Conservation (phyloP, 805 yeast genomes). For the Ogataea saltuana region DNA sequence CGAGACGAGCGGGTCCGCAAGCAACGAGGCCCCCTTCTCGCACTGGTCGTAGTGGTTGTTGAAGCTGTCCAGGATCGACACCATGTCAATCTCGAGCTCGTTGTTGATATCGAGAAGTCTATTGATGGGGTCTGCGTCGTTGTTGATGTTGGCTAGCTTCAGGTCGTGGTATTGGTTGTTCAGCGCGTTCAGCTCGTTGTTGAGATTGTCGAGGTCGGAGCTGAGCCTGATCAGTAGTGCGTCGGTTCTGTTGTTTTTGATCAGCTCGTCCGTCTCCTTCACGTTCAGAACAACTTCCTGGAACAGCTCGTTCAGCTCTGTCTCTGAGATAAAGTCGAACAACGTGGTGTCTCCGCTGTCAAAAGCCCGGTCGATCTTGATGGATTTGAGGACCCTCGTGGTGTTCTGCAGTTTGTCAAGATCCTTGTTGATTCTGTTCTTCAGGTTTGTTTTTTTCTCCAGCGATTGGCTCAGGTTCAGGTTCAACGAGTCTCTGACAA, state of each 20-base stretch:
- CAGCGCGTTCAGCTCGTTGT: constrained; percentile 29
- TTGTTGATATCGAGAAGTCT: constrained; percentile 41
- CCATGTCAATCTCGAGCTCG: constrained; percentile 66
- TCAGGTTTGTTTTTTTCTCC: constrained; percentile 25
- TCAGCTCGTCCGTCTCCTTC: constrained; percentile 32
- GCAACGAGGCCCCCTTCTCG: constrained; percentile 43
- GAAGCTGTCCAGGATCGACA: constrained; percentile 63
- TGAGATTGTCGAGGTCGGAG: constrained; percentile 27
- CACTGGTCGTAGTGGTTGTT: constrained; percentile 87
- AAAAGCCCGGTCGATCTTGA: constrained; percentile 39
- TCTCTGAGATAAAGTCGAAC: constrained; percentile 50
- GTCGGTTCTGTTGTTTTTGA: constrained; percentile 30
- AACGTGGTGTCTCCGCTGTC: constrained; percentile 28
- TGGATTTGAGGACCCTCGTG: constrained; percentile 36
- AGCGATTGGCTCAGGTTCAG: constrained; percentile 31
- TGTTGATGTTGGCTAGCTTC: constrained; percentile 26
- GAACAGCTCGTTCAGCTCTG: constrained; percentile 38
- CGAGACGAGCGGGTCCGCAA: constrained; percentile 33
- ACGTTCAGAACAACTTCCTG: constrained; percentile 31
- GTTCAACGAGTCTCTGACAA: constrained; percentile 31
- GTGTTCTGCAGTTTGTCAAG: constrained; percentile 37
- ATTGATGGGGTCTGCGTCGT: constrained; percentile 24
- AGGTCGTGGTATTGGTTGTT: constrained; percentile 26
- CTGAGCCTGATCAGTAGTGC: constrained; percentile 29
- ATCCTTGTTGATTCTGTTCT: constrained; percentile 29